phyloP scores from a whole-genome alignment of 345 rosid species.

The Noccaea caerulescens region DNA sequence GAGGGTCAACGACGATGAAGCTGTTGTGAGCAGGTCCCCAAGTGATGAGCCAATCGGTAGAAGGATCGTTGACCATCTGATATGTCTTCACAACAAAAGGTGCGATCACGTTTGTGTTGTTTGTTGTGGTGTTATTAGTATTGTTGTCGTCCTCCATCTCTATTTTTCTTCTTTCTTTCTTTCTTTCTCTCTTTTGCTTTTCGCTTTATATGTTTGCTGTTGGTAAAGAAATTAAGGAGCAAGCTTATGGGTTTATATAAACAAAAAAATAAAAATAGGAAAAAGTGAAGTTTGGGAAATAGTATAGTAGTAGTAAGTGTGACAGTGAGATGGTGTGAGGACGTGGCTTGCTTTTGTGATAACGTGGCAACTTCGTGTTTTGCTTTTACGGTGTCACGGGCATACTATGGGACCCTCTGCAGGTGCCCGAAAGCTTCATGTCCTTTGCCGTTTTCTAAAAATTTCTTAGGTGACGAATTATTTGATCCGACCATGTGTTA shows the following conservation, averaged over 20 bases:
- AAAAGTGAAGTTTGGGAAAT: not conserved
- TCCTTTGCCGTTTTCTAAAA: conserved; percentile 41
- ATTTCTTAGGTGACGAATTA: conserved; percentile 45
- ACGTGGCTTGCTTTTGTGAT: conserved; percentile 43
- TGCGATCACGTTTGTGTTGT: conserved; percentile 52
- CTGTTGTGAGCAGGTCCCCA: conserved; percentile 86
- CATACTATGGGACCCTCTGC: conserved; percentile 49
- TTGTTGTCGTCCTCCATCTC: conserved; percentile 49
- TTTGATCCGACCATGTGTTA: conserved; percentile 26
- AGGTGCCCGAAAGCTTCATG: conserved; percentile 23
- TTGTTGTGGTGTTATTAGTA: conserved; percentile 25
- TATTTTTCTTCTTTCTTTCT: not conserved
- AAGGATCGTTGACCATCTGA: conserved; percentile 87
- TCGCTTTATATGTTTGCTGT: conserved; percentile 30
- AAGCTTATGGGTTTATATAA: conserved; percentile 36
- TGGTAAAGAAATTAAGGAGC: conserved; percentile 36
- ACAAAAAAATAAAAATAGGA: conserved; percentile 6
- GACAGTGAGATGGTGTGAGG: conserved; percentile 34
- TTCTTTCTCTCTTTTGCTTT: not conserved
- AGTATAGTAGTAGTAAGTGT: conserved; percentile 23
- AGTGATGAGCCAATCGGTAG: conserved; percentile 72
- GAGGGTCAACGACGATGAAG: conserved; percentile 84
- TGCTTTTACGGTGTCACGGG: conserved; percentile 45
- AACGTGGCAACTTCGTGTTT: conserved; percentile 44
- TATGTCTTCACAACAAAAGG: conserved; percentile 90